Evolutionary conservation across 2,329 filamentous ascomycete species (phyloP).

Genomic region (Dactylonectria macrodidyma): DNA sequence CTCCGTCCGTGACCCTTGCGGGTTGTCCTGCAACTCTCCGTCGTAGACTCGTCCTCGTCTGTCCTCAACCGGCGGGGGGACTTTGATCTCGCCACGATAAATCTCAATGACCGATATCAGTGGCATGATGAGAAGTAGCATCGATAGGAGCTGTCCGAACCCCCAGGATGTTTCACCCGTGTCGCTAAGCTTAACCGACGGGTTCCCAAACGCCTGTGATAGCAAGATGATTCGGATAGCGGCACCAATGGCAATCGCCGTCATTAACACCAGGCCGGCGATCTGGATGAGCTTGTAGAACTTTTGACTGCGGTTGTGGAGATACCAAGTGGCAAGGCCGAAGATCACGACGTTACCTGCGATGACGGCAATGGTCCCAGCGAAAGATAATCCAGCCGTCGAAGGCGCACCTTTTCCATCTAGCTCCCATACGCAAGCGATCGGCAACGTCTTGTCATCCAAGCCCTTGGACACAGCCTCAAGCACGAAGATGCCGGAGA

Average conservation of each 20-base stretch:
- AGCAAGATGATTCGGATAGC: conserved; percentile 70
- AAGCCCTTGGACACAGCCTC: conserved; percentile 67
- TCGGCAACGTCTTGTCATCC: conserved; percentile 67
- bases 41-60: conserved; percentile 56
- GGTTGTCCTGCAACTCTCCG: conserved; percentile 56
- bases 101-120: conserved; percentile 74
- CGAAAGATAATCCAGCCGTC: conserved; percentile 64
- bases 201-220: conserved; percentile 69
- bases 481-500: conserved; percentile 71
- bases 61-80: conserved; percentile 60
- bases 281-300: conserved; percentile 70
- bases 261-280: conserved; percentile 68
- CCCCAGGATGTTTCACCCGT: conserved; percentile 44
- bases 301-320: conserved; percentile 68
- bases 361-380: conserved; percentile 74
- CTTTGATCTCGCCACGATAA: conserved; percentile 61
- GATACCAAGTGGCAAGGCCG: conserved; percentile 73
- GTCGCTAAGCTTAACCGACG: conserved; percentile 46
- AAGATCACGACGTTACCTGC: conserved; percentile 72
- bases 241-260: conserved; percentile 71
- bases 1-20: conserved; percentile 54
- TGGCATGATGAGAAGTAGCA: conserved; percentile 43
- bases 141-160: conserved; percentile 44
- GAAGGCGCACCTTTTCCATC: conserved; percentile 53
- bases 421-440: conserved; percentile 72